phyloP scores from a whole-genome alignment of 2,329 filamentous ascomycete species.

The Cordyceps javanica region DNA sequence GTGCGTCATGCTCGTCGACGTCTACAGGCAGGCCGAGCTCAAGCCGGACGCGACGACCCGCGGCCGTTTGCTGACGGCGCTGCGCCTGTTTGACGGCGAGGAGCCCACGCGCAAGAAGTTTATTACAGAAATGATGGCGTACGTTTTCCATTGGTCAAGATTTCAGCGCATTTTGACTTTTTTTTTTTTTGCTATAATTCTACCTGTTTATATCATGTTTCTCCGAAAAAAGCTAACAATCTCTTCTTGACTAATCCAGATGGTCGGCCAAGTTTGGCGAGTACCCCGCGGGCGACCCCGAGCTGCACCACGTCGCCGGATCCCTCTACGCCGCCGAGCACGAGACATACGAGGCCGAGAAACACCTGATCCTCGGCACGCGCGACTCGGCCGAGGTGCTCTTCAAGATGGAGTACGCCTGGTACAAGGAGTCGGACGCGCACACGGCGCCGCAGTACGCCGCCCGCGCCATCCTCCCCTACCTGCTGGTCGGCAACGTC shows the following conservation, averaged over 20 bases:
- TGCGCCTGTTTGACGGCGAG: conserved; percentile 72
- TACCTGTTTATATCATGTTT: too few species aligned
- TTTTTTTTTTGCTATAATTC: too few species aligned
- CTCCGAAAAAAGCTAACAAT: too few species aligned
- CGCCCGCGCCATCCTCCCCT: conserved; percentile 81
- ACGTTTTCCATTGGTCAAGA: too few species aligned
- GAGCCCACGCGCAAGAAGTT: conserved; percentile 94
- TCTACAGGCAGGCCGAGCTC: conserved; percentile 81
- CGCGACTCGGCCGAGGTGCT: conserved; percentile 79
- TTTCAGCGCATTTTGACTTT: too few species aligned
- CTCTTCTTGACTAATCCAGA: too few species aligned
- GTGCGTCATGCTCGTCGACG: conserved; percentile 79
- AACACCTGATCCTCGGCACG: conserved; percentile 81
- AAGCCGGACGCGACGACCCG: conserved; percentile 69
- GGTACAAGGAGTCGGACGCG: conserved; percentile 85
- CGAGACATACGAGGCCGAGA: conserved; percentile 88
- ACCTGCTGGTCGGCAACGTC: conserved; percentile 83
- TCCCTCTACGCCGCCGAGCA: conserved; percentile 87
- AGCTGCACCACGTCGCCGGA: conserved; percentile 88
- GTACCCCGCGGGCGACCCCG: conserved; percentile 85
- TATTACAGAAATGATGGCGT: conserved; percentile 76
- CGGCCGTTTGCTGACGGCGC: conserved; percentile 67
- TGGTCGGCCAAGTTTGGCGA: conserved; percentile 87
- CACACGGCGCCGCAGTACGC: conserved; percentile 84
- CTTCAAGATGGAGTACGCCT: conserved; percentile 79